Evolutionary conservation across 2,329 filamentous ascomycete genomes (phyloP).

Genomic region (Bipolaris oryzae): DNA sequence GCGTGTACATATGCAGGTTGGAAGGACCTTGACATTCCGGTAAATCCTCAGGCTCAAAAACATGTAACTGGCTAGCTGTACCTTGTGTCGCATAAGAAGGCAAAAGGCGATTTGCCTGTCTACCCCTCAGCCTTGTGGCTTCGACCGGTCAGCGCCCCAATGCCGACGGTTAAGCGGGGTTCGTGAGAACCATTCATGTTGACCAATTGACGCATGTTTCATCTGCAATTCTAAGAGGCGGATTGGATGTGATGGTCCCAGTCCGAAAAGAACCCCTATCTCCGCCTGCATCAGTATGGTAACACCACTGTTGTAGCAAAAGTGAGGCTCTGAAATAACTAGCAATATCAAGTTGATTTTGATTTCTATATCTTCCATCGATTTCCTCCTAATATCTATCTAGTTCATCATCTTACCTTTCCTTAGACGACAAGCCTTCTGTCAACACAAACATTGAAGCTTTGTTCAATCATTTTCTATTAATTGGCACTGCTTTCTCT

Average conservation of each 20-base stretch:
- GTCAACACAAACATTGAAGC: background rate
- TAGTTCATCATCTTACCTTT: constrained; percentile 10
- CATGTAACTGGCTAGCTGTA: constrained; percentile 3
- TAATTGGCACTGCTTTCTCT: background rate
- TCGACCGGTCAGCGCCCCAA: constrained; percentile 26
- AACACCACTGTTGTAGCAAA: constrained; percentile 15
- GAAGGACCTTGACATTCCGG: constrained; percentile 20
- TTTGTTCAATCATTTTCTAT: background rate
- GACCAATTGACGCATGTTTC: constrained; percentile 21
- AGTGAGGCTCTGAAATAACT: constrained; percentile 4
- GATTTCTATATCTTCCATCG: constrained; percentile 21
- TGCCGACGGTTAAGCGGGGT: constrained; percentile 22
- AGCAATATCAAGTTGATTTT: constrained; percentile 9
- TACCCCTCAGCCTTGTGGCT: constrained; percentile 22
- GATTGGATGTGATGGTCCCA: constrained; percentile 9
- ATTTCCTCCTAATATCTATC: constrained; percentile 23
- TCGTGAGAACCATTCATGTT: constrained; percentile 16
- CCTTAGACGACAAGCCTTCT: background rate
- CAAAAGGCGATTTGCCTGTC: constrained; percentile 22
- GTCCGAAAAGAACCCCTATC: constrained; percentile 13
- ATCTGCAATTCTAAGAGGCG: constrained; percentile 4
- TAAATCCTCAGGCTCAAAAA: constrained; percentile 24
- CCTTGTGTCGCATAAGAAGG: constrained; percentile 7
- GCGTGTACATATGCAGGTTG: constrained; percentile 17
- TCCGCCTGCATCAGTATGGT: constrained; percentile 20